Evolutionary conservation across 2,329 filamentous ascomycete genomes (phyloP).

Genomic region (Lecanosticta acicola): DNA sequence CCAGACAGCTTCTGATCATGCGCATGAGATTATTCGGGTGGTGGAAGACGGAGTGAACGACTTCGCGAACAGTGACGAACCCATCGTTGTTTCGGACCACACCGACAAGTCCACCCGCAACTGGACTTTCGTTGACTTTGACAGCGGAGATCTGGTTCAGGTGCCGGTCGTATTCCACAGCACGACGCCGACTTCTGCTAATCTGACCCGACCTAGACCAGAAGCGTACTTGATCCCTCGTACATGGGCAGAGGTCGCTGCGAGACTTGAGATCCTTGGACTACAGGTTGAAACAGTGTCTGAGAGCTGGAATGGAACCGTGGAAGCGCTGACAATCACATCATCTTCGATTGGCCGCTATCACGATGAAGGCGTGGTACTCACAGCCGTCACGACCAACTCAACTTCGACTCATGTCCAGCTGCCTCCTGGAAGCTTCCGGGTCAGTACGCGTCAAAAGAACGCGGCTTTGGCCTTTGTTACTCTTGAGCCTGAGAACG

Average conservation of each 20-base stretch:
- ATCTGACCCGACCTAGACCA: conserved; percentile 32
- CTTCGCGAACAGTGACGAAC: conserved; percentile 24
- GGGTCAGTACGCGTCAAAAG: conserved; percentile 33
- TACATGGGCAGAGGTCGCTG: conserved; percentile 33
- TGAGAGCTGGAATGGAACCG: conserved; percentile 28
- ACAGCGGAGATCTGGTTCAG: conserved; percentile 30
- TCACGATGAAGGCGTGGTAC: conserved; percentile 33
- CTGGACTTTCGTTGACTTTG: conserved; percentile 33
- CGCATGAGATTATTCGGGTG: conserved; percentile 25
- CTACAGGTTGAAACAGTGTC: conserved; percentile 30
- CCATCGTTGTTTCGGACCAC: conserved; percentile 33
- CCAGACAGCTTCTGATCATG: conserved; percentile 31
- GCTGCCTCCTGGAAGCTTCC: conserved; percentile 33
- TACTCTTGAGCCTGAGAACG: conserved; percentile 36
- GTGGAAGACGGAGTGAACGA: conserved; percentile 29
- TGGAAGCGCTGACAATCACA: conserved; percentile 34
- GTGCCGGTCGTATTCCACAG: conserved; percentile 33
- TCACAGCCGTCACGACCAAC: conserved; percentile 32
- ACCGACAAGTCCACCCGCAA: conserved; percentile 27
- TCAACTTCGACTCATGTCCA: conserved; percentile 24
- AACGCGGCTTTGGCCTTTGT: conserved; percentile 36
- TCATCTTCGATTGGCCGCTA: conserved; percentile 25
- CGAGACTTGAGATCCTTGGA: conserved; percentile 31
- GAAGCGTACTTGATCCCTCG: conserved; percentile 35
- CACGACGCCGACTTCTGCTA: conserved; percentile 33